phyloP scores from a whole-genome alignment of 495 filamentous ascomycete species.

The Eremomyces bilateralis region DNA sequence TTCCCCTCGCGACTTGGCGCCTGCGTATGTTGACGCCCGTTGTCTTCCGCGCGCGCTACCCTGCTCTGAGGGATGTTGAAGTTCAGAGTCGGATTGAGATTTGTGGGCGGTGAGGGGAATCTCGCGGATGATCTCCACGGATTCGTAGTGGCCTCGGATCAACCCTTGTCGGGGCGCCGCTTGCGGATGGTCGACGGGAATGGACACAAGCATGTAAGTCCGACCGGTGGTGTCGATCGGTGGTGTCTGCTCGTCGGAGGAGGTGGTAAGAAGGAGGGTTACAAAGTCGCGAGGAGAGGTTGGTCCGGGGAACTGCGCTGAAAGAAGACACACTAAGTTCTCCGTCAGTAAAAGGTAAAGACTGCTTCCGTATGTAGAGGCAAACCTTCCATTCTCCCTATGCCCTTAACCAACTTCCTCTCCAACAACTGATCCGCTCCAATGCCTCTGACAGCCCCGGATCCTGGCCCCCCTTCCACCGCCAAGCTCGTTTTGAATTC shows the following conservation, averaged over 20 bases:
- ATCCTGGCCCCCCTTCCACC: slow-evolving; percentile 33
- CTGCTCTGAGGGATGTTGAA: slow-evolving; percentile 7
- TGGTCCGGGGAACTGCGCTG: slow-evolving; percentile 76
- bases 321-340: slow-evolving; percentile 50
- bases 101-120: slow-evolving; percentile 27
- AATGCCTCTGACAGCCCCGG: slow-evolving; percentile 60
- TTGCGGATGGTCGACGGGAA: slow-evolving; percentile 56
- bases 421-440: slow-evolving; percentile 58
- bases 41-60: slow-evolving; percentile 10
- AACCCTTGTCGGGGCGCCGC: slow-evolving; percentile 44
- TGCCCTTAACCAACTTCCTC: slow-evolving; percentile 26
- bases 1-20: slow-evolving; percentile 20
- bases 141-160: slow-evolving; percentile 74
- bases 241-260: slow-evolving; percentile 10
- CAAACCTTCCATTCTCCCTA: slow-evolving; percentile 36
- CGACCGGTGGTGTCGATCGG: slow-evolving; percentile 22
- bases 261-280: slow-evolving; percentile 42
- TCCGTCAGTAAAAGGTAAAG: slow-evolving; percentile 13
- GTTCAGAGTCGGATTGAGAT: slow-evolving; percentile 17
- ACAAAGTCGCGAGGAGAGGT: slow-evolving; percentile 79
- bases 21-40: slow-evolving; percentile 28
- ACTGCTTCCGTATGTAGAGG: slow-evolving; percentile 1
- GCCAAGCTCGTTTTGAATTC: slow-evolving; percentile 46
- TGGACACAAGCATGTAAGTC: slow-evolving; percentile 71
- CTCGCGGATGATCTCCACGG: slow-evolving; percentile 78